A percentile compares a stretch with the other conserved stretches of the same genome.
Conservation (phyloP, 2,329 filamentous ascomycete genomes). For the Magnaporthiopsis poae region DNA sequence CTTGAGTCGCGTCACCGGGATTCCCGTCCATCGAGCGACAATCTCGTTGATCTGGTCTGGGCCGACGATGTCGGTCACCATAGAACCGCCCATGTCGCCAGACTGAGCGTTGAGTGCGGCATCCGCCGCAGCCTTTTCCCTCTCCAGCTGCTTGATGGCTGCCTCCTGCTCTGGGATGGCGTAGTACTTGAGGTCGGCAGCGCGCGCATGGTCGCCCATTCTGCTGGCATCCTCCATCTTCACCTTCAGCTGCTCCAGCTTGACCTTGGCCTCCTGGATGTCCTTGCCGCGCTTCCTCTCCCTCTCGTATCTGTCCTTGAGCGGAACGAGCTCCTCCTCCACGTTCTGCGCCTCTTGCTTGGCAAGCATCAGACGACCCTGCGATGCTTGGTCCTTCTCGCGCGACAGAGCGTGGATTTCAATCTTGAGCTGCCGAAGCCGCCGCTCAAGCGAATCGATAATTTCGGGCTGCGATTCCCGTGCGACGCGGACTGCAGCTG, state of each 20-base stretch:
- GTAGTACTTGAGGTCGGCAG: slow-evolving; percentile 92
- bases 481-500: slow-evolving; percentile 88
- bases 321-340: slow-evolving; percentile 79
- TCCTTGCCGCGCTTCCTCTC: slow-evolving; percentile 86
- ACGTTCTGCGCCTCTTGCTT: slow-evolving; percentile 89
- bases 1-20: slow-evolving; percentile 85
- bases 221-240: slow-evolving; percentile 91
- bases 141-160: slow-evolving; percentile 72
- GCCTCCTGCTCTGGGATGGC: slow-evolving; percentile 86
- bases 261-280: slow-evolving; percentile 89
- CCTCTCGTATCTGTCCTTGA: slow-evolving; percentile 89
- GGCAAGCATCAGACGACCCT: slow-evolving; percentile 69
- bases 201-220: slow-evolving; percentile 70
- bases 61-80: slow-evolving; percentile 87
- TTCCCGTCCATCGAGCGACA: slow-evolving; percentile 93
- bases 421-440: slow-evolving; percentile 82
- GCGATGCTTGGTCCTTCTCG: slow-evolving; percentile 89
- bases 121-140: slow-evolving; percentile 69
- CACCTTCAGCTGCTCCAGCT: slow-evolving; percentile 81
- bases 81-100: slow-evolving; percentile 54
- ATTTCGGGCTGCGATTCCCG: slow-evolving; percentile 93
- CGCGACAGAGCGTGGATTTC: slow-evolving; percentile 91
- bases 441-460: slow-evolving; percentile 87
- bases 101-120: slow-evolving; percentile 49
- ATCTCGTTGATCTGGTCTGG: slow-evolving; percentile 99